A percentile compares a stretch with the other conserved stretches of the same genome.
Evolutionary conservation across 2,329 filamentous ascomycete genomes (phyloP).

Genomic region (Stemphylium lycopersici): DNA sequence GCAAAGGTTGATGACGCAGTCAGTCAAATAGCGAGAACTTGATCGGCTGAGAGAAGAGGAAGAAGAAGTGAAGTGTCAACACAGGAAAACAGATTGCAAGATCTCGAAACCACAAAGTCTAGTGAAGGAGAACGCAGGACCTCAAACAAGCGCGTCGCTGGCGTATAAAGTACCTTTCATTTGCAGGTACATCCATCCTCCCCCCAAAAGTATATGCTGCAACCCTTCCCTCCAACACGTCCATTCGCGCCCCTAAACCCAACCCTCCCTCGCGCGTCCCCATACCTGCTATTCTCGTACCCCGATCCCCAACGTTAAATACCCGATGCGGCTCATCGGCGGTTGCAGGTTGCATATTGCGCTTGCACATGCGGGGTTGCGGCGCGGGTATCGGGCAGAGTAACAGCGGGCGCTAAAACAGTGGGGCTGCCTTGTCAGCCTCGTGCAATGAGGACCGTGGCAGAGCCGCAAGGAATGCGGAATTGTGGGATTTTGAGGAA

Average conservation of each 20-base stretch:
- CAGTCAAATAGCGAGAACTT: not conserved
- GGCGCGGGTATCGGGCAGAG: conserved; percentile 16
- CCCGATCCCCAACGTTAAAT: not conserved
- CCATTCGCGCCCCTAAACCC: conserved; percentile 4
- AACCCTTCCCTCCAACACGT: not conserved
- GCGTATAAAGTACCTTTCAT: not conserved
- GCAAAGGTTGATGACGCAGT: not conserved
- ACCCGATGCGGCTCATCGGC: conserved; percentile 1
- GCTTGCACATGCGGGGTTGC: conserved; percentile 14
- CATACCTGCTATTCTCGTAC: conserved; percentile 8
- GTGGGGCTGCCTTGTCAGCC: conserved; percentile 3
- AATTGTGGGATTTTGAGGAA: not conserved
- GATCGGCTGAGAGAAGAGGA: not conserved
- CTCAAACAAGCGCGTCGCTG: not conserved
- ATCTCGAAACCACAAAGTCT: not conserved
- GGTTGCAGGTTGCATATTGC: not conserved
- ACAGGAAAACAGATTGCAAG: not conserved
- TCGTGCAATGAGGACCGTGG: conserved; percentile 2
- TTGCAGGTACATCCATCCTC: too few relatives aligned
- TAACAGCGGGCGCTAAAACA: conserved; percentile 3
- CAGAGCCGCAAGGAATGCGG: conserved; percentile 2
- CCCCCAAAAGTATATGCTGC: not conserved
- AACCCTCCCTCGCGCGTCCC: not conserved
- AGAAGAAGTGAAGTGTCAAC: not conserved
- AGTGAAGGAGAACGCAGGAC: not conserved